These are phyloP conservation scores for Coniochaeta sp. DNA, from an alignment of 2,329 filamentous ascomycete species.

Conservation along the genomic window DNA sequence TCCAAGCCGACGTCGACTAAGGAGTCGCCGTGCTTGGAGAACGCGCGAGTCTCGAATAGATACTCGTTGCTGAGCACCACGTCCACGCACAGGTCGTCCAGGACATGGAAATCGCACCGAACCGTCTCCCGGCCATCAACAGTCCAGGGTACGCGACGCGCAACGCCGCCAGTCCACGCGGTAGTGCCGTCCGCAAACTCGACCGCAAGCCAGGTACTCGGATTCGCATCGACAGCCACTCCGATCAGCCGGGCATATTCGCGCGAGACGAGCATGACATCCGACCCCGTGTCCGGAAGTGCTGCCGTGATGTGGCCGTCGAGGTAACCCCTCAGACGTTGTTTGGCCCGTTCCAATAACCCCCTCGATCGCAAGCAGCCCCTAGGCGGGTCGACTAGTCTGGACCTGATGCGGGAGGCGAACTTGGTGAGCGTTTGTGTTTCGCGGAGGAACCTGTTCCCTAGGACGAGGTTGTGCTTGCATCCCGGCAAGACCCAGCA, in stretches of 20 bases:
- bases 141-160: background rate
- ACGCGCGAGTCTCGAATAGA: conserved; percentile 6
- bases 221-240: background rate
- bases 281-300: conserved; percentile 7
- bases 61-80: conserved; percentile 9
- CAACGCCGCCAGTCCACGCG: conserved; percentile 6
- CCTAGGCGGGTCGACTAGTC: background rate
- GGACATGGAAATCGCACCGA: conserved; percentile 9
- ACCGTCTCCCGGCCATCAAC: background rate
- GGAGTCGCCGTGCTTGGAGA: background rate
- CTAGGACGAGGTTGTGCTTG: conserved; percentile 5
- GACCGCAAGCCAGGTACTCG: background rate
- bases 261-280: conserved; percentile 8
- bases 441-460: conserved; percentile 1
- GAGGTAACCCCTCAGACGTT: conserved; percentile 5
- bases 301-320: background rate
- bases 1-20: background rate
- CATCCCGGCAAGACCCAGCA: conserved; percentile 4
- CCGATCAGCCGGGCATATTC: conserved; percentile 6
- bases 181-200: conserved; percentile 3
- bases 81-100: conserved; percentile 8
- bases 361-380: background rate
- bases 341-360: background rate
- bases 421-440: conserved; percentile 5
- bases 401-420: background rate